Evolutionary conservation across 352 stramenopile species (phyloP).

Genomic region (Phytophthora parvispora): DNA sequence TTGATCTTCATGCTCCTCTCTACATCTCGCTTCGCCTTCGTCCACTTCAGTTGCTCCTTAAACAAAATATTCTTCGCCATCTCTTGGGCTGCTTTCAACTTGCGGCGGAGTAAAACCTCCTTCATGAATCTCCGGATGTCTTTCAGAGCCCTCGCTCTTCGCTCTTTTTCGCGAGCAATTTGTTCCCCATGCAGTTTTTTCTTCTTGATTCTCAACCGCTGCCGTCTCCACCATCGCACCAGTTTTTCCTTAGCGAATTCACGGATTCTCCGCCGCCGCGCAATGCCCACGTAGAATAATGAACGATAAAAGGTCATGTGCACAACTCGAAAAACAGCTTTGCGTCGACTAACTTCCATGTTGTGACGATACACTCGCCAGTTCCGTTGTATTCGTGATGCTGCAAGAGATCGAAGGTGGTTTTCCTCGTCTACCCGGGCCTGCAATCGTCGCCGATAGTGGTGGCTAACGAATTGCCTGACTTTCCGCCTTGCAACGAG

Average conservation of each 20-base stretch:
- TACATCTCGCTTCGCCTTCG: conserved; percentile 57
- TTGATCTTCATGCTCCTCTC: conserved; percentile 51
- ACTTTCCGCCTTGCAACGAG: conserved; percentile 39
- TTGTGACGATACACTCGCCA: conserved; percentile 27
- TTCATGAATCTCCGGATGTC: conserved; percentile 56
- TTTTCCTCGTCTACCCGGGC: conserved; percentile 12
- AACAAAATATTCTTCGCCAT: conserved; percentile 49
- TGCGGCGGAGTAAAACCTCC: conserved; percentile 49
- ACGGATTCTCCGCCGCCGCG: conserved; percentile 23
- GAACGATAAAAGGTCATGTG: conserved; percentile 59
- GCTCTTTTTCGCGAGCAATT: conserved; percentile 21
- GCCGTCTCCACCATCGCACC: conserved; percentile 54
- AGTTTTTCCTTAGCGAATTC: conserved; percentile 45
- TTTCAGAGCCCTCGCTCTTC: conserved; percentile 30
- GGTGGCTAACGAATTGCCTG: conserved; percentile 28
- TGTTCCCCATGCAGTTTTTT: conserved; percentile 17
- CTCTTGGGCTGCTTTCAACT: conserved; percentile 42
- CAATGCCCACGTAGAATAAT: conserved; percentile 48
- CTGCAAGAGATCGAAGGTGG: conserved; percentile 7
- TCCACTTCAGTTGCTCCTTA: conserved; percentile 53
- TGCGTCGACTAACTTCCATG: not conserved
- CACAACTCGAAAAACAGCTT: conserved; percentile 43
- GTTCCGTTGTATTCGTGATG: conserved; percentile 36
- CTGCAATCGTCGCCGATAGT: conserved; percentile 16
- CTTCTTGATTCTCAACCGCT: conserved; percentile 17